Evolutionary conservation across 2,329 filamentous ascomycete species (phyloP), one percentile per base, ranked within the genome.

Genomic region (Penicillium sp.): DNA sequence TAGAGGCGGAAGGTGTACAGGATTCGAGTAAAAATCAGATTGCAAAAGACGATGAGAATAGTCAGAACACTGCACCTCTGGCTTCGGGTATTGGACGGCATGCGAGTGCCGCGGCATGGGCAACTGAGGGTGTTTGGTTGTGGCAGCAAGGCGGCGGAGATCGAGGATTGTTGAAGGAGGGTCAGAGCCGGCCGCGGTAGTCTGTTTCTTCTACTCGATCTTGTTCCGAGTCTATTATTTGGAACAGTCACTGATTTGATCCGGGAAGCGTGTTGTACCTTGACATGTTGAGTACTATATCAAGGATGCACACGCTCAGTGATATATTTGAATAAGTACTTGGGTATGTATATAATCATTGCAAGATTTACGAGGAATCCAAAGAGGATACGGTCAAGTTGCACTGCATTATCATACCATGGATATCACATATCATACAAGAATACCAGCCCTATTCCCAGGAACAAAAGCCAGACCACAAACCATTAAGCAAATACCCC

Each of bases 111-210:
- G 82, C 84, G 62, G 86, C 87, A 0, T 95, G 91, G 76, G 91
- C 92, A 9, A 84, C 87, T 3, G 92, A 97, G 69, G 91, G 90
- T 1, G 73, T 96, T 13, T 96, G 92, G 91, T 70, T 95, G 53
- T 91, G 89, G 89, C 57, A 87, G 77, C 65, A 87, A 77, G 87
- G 87, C 65, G 81, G 72, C 70, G 67, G 71, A 23, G 70, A 73
- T 53, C 61, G 71, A 43, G 69, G 71, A 1, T 57, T 75, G 4
- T 52, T 68, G 50, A 71, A 72, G 53, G 65, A 67, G 18, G 62
- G 65, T 2, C 53, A 60, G 9, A 48, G 64, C 49, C 64, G 66
- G 15, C 62, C 66, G 12, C 56, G 59, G 42, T 67, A 59, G 33
- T 20, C 9, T 20, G 15, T 18, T 7, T n/a, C n/a, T 33, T 13